Evolutionary conservation across 257 asterid species (phyloP).

Genomic region (Solanum sejunctum): DNA sequence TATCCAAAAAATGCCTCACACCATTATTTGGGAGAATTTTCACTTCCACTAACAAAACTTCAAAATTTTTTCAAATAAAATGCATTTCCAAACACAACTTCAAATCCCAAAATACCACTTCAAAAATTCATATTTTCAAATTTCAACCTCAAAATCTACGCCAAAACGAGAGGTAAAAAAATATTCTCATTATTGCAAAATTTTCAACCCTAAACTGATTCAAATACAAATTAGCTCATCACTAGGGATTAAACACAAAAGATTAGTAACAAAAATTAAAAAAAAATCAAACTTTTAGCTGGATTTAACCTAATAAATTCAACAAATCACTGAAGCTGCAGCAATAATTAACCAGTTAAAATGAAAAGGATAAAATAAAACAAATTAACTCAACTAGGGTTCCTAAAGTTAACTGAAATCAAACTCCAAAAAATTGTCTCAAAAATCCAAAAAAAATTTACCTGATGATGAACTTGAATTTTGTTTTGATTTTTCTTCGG

Average conservation of each 20-base stretch:
- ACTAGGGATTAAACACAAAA: background rate
- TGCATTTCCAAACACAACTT: background rate
- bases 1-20: background rate
- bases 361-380: background rate
- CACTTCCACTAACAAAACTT: background rate
- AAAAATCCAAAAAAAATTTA: background rate
- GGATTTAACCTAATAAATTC: background rate
- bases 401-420: background rate
- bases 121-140: background rate
- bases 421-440: background rate
- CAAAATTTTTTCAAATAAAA: background rate
- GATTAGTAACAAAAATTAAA: background rate
- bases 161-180: background rate
- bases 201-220: background rate
- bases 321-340: background rate
- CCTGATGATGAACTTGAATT: conserved; percentile 25
- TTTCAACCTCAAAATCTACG: background rate
- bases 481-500: conserved; percentile 21
- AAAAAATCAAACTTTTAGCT: background rate
- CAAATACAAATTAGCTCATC: background rate
- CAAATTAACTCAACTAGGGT: background rate
- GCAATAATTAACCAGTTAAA: background rate
- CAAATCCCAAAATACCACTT: too few relatives aligned
- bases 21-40: background rate
- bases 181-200: background rate